Evolutionary conservation across 2,329 filamentous ascomycete species (phyloP), one percentile per base, ranked within the genome.

Genomic region (Penicillium sp.): DNA sequence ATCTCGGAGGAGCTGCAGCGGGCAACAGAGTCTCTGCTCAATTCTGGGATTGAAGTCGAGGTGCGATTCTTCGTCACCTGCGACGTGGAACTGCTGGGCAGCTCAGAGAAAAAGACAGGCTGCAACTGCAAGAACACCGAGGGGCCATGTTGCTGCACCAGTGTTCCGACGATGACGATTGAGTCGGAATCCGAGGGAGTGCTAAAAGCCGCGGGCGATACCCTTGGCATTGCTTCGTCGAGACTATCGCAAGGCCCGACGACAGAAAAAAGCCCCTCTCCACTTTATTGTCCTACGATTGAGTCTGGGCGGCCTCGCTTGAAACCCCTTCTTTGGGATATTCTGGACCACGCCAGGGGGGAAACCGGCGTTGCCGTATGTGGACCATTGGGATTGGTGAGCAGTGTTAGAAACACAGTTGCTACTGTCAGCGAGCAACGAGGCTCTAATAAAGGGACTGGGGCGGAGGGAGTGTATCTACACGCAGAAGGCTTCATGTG

Each of bases 361-460:
- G 42, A 45, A 18, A 45, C 33, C 23, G 42, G 33, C 25, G 37
- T 45, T n/a, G 33, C 34, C 6, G 42, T 45, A 9, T 45, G 42
- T 30, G 42, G 42, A 10, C 37, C 42, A 11, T 7, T 10, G 10
- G 33, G 36, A 37, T 16, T 45, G 17, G 37, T 33, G 14, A 36
- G 31, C 31, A 15, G 31, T 34, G 37, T 45, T n/a, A 27, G 42
- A 15, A 36, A 33, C 9, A 41, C 29, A 1, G 42, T 45, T 20
- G 42, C 31, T 7, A 37, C 21, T 34, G 29, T 41, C 7, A 45
- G 42, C 18, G 42, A 45, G n/a, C 26, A 45, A 13, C 36, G 42
- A 8, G 42, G 33, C 4, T 36, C 34, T 9, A 17, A 34, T 36
- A 45, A 45, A 25, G 42, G 42, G 1, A 45, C 42, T n/a, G 42